A percentile compares a stretch with the other conserved stretches of the same genome.
Evolutionary conservation across 2,329 filamentous ascomycete genomes (phyloP).

Genomic region (Pseudocercospora musae): DNA sequence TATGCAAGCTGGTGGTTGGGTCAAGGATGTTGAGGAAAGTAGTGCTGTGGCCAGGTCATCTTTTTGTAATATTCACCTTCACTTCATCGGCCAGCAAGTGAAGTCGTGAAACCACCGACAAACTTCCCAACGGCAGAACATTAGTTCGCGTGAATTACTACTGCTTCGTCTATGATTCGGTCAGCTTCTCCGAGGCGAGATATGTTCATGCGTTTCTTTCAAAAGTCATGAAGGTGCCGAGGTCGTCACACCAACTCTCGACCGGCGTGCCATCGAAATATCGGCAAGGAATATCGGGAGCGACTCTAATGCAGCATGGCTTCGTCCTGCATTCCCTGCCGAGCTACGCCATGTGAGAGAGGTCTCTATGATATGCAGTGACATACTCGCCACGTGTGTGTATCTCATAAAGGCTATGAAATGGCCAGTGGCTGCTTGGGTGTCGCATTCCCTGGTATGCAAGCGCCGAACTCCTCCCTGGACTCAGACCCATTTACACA

Average conservation of each 20-base stretch:
- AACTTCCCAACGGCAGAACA: not conserved
- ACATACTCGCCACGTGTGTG: not conserved
- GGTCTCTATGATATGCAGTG: not conserved
- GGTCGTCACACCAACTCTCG: not conserved
- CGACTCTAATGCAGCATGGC: too few relatives aligned
- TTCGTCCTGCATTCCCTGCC: too few relatives aligned
- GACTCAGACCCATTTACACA: not conserved
- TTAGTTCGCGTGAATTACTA: not conserved
- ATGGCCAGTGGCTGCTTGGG: not conserved
- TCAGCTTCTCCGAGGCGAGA: not conserved
- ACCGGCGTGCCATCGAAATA: too few relatives aligned
- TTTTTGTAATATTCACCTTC: not conserved
- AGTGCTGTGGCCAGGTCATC: not conserved
- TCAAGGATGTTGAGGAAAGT: not conserved
- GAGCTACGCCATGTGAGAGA: too few relatives aligned
- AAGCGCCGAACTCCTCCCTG: not conserved
- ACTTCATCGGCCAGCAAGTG: not conserved
- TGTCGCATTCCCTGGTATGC: not conserved
- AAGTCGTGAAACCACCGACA: not conserved
- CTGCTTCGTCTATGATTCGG: not conserved
- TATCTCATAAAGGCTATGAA: not conserved
- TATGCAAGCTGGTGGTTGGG: not conserved
- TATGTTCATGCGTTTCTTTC: not conserved
- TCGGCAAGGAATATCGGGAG: too few relatives aligned
- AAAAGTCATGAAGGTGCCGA: not conserved